phyloP scores from a whole-genome alignment of 768 basidiomycete genomes.

The Hirschioporus abietinus region DNA sequence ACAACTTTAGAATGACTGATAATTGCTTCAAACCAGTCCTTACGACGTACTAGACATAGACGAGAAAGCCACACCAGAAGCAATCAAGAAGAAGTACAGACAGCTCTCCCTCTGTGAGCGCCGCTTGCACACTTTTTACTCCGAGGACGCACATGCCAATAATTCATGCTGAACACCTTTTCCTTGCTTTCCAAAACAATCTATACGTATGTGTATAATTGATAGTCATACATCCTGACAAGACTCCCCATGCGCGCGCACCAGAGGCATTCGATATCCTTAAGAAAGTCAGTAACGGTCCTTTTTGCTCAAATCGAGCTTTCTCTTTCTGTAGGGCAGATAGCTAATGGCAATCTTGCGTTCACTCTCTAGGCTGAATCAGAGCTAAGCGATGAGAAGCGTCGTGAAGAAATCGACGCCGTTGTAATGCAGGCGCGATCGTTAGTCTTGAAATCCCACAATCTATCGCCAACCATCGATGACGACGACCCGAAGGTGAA shows the following conservation, averaged over 20 bases:
- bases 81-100: conserved; percentile 85
- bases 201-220: conserved; percentile 18
- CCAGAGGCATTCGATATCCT: conserved; percentile 91
- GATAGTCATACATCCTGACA: conserved; percentile 97
- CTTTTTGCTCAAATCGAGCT: background rate
- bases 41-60: conserved; percentile 90
- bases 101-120: conserved; percentile 79
- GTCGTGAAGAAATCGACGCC: conserved; percentile 78
- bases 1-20: background rate
- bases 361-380: conserved; percentile 65
- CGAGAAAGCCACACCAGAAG: conserved; percentile 63
- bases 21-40: conserved; percentile 45
- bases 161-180: conserved; percentile 14
- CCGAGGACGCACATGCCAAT: background rate
- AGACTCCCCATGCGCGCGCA: conserved; percentile 81
- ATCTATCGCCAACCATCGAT: conserved; percentile 53
- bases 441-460: conserved; percentile 56
- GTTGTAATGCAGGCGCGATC: conserved; percentile 71
- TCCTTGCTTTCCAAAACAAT: conserved; percentile 3
- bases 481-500: conserved; percentile 56
- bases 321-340: background rate
- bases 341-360: background rate
- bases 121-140: conserved; percentile 4
- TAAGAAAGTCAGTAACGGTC: conserved; percentile 63
- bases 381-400: conserved; percentile 72